Base-by-base conservation (phyloP, 495 filamentous ascomycete species). In the Xylaria grammica region DNA sequence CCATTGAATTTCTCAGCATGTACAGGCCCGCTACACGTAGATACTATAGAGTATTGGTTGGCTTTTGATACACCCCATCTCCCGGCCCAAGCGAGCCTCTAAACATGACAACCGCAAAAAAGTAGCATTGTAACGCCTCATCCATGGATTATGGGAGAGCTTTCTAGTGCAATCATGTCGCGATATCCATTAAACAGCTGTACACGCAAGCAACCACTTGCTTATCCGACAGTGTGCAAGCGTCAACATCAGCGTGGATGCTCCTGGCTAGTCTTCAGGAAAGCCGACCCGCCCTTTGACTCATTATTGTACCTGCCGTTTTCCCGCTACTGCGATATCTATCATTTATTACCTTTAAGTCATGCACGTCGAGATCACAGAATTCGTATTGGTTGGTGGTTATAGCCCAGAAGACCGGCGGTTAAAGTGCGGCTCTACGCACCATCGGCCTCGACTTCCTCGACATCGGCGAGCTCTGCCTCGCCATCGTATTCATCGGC, bases 391-490 rank as follows among this genome's bases (percentile, higher is more conserved):
- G 69, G 60, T 60, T 53, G 60, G n/a, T 65, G 70, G 63, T 59
- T 53, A 59, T 63, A 50, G 54, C 46, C 36, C 19, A 48, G 40
- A 65, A 60, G 36, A 38, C 61, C 15, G 34, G 50, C 51, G 7
- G 42, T 57, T 44, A 67, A 51, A 65, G 55, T 72, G 60, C 69
- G 53, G 67, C 45, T 67, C 71, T 72, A 72, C 71, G 69, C 67
- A 62, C 46, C 65, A 55, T 71, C 71, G 11, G 34, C 69, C 19
- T 63, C 68, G 45, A 65, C 74, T 67, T 85, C 79, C 34, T 80
- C 80, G 3, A 79, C 77, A 52, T 82, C 76, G 22, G 75, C 75
- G 38, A 82, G 65, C 38, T 77, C 77, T 40, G 69, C 73, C 40
- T 74, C 83, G 40, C 73, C 73, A 48, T 74, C 79, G 36, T 79